These are phyloP conservation scores for Botrytis sinoallii DNA, from an alignment of 2,329 filamentous ascomycete species.

Conservation along the genomic window DNA sequence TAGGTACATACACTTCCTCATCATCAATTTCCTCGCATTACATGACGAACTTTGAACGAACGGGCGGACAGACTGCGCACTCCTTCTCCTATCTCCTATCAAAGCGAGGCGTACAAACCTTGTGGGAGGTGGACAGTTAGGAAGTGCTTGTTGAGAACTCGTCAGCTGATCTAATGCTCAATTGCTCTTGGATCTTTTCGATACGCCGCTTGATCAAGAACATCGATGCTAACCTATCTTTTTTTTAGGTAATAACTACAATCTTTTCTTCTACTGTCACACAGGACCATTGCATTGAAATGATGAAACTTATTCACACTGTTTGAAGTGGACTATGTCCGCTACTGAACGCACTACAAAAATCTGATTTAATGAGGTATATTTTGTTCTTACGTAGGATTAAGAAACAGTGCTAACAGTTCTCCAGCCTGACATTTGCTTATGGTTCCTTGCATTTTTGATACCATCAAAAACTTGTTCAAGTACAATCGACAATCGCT, in stretches of 20 bases:
- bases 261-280: slow-evolving; percentile 14
- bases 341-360: slow-evolving; percentile 41
- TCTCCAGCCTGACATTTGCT: slow-evolving; percentile 37
- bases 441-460: slow-evolving; percentile 29
- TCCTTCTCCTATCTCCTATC: slow-evolving; percentile 37
- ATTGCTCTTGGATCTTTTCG: slow-evolving; percentile 24
- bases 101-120: slow-evolving; percentile 43
- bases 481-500: slow-evolving; percentile 21
- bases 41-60: slow-evolving; percentile 47
- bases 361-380: slow-evolving; percentile 48
- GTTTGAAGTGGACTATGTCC: slow-evolving; percentile 40
- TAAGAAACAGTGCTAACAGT: neutral
- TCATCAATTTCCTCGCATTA: slow-evolving; percentile 25
- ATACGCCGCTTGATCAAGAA: slow-evolving; percentile 11
- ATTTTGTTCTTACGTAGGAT: slow-evolving; percentile 9
- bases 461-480: neutral
- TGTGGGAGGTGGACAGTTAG: slow-evolving; percentile 37
- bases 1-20: slow-evolving; percentile 36
- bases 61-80: slow-evolving; percentile 45
- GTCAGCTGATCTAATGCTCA: slow-evolving; percentile 42
- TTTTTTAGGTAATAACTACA: slow-evolving; percentile 25
- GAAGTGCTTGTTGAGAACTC: slow-evolving; percentile 45
- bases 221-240: slow-evolving; percentile 24
- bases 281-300: slow-evolving; percentile 35
- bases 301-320: slow-evolving; percentile 46